Conservation (phyloP, 2,329 filamentous ascomycete genomes). For the Fusarium tricinctum region DNA sequence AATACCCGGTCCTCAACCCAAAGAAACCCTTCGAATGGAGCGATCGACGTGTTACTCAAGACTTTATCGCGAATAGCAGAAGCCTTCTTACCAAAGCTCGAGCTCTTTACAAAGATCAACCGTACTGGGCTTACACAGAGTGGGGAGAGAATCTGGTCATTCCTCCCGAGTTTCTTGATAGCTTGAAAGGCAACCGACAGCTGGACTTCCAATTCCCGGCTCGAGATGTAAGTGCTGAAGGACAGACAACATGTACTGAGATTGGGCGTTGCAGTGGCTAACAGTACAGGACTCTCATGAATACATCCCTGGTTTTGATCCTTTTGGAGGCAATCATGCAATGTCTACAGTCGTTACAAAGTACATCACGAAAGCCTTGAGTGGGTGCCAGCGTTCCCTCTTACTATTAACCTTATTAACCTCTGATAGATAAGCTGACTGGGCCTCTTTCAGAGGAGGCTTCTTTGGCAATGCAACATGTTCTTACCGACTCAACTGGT, state of each 20-base stretch:
- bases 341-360: not conserved
- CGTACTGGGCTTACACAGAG: slow-evolving; percentile 4
- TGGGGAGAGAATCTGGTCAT: slow-evolving; percentile 9
- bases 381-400: not conserved
- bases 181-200: not conserved
- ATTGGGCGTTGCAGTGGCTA: not conserved
- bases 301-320: slow-evolving; percentile 8
- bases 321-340: fast-evolving
- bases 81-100: not conserved
- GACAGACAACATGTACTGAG: not conserved
- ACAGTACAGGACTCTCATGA: slow-evolving; percentile 2
- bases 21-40: slow-evolving; percentile 3
- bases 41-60: not conserved
- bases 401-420: not conserved
- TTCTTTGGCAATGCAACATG: not conserved
- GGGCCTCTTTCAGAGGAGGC: slow-evolving; percentile 5
- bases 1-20: slow-evolving; percentile 9
- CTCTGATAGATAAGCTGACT: not conserved
- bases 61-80: slow-evolving; percentile 5
- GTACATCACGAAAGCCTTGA: slow-evolving; percentile 9
- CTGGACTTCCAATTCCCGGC: not conserved
- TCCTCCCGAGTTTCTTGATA: not conserved
- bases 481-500: slow-evolving; percentile 12
- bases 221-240: not conserved
- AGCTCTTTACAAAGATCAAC: not conserved